Percentiles rank a stretch among this genome's conserved stretches.
phyloP scores from a whole-genome alignment of 2,329 filamentous ascomycete genomes.

The Ophiognomonia clavigignenti-juglandacearum region DNA sequence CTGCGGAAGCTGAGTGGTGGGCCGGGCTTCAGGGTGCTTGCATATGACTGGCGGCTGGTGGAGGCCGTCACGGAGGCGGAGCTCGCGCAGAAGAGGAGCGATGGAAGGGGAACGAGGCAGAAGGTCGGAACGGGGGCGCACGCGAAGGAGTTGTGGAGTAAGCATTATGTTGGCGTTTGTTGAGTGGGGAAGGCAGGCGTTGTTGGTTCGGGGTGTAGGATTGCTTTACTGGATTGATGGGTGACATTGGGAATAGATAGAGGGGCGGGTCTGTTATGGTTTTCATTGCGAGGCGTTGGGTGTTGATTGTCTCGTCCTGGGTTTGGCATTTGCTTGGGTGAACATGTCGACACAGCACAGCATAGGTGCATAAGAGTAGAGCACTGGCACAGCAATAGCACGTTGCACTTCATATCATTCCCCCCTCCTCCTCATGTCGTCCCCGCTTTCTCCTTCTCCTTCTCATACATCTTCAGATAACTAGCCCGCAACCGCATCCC shows the following conservation, averaged over 20 bases:
- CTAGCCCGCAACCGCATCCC: conserved; percentile 55
- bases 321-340: neutral
- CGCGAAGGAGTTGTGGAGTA: conserved; percentile 21
- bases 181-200: neutral
- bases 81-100: conserved; percentile 20
- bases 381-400: neutral
- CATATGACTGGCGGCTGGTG: conserved; percentile 34
- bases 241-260: too few relatives aligned
- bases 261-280: too few relatives aligned
- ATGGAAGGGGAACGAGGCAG: conserved; percentile 7
- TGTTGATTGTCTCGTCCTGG: neutral
- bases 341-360: neutral
- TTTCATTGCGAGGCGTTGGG: conserved; percentile 4
- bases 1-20: conserved; percentile 24
- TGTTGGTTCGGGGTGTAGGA: neutral
- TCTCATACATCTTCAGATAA: conserved; percentile 50
- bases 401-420: too few relatives aligned
- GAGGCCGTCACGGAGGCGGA: conserved; percentile 25
- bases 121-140: conserved; percentile 3
- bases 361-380: neutral
- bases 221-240: neutral
- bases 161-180: conserved; percentile 21
- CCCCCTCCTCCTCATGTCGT: too few relatives aligned
- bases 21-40: too few relatives aligned
- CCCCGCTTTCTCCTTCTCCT: conserved; percentile 4